phyloP scores from a whole-genome alignment of 306 rosid species.

The Cyclanthera cordifolia region DNA sequence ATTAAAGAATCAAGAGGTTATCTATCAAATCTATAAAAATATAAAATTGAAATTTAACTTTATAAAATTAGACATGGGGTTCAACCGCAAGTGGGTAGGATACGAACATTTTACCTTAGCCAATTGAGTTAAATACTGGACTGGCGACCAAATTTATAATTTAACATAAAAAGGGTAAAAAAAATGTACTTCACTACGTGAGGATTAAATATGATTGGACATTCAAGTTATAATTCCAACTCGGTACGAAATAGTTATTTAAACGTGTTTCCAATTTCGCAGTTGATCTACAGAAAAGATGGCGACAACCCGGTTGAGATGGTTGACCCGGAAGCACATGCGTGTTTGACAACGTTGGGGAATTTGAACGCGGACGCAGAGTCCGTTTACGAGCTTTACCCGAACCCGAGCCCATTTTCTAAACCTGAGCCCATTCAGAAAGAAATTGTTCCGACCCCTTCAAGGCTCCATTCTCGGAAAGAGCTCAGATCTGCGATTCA shows the following conservation, averaged over 20 bases:
- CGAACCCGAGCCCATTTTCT: conserved; percentile 23
- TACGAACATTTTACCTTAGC: too few species aligned
- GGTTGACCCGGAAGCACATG: conserved; percentile 45
- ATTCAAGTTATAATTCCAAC: too few species aligned
- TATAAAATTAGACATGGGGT: too few species aligned
- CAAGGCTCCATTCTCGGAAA: conserved; percentile 35
- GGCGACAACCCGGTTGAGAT: conserved; percentile 30
- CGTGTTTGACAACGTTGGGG: conserved; percentile 30
- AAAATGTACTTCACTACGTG: too few species aligned
- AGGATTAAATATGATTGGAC: too few species aligned
- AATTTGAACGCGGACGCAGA: conserved; percentile 58
- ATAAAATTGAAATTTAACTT: too few species aligned
- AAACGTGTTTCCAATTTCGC: not conserved
- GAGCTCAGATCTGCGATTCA: conserved; percentile 35
- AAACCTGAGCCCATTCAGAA: conserved; percentile 53
- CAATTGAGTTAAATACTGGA: too few species aligned
- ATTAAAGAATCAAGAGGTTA: too few species aligned
- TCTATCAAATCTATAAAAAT: too few species aligned
- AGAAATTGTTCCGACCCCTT: conserved; percentile 36
- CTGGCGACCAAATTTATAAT: too few species aligned
- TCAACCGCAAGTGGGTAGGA: too few species aligned
- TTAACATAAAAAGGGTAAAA: too few species aligned
- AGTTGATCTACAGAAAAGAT: conserved; percentile 67
- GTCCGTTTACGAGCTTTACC: conserved; percentile 55
- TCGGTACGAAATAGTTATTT: not conserved